Evolutionary conservation across 2,329 filamentous ascomycete species (phyloP).

Genomic region (Pseudocercospora fijiensis): DNA sequence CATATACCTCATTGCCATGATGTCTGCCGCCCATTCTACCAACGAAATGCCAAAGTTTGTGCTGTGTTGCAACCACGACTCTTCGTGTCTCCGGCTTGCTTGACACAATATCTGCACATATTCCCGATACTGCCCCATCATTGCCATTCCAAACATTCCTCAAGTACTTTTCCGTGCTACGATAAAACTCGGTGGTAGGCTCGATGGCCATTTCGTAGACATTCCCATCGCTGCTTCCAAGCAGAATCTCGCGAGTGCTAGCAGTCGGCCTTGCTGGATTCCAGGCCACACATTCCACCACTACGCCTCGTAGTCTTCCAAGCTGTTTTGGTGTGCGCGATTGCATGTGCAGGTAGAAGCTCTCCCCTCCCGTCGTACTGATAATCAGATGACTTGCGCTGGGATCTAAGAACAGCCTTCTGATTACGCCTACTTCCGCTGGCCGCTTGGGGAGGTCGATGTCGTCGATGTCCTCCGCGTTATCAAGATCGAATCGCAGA

Average conservation of each 20-base stretch:
- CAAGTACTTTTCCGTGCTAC: constrained; percentile 89
- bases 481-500: constrained; percentile 88
- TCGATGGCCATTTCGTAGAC: constrained; percentile 96
- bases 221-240: constrained; percentile 90
- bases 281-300: constrained; percentile 90
- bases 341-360: constrained; percentile 96
- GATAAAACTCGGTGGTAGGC: constrained; percentile 89
- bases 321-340: constrained; percentile 83
- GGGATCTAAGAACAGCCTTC: constrained; percentile 94
- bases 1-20: constrained; percentile 73
- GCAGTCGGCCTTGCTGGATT: constrained; percentile 89
- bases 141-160: constrained; percentile 78
- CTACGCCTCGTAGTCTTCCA: constrained; percentile 77
- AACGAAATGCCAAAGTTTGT: constrained; percentile 74
- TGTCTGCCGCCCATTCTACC: constrained; percentile 69
- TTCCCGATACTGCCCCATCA: constrained; percentile 78
- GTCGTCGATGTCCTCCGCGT: constrained; percentile 94
- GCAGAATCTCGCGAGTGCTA: constrained; percentile 87
- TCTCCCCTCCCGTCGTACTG: constrained; percentile 87
- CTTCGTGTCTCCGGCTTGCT: constrained; percentile 70
- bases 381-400: constrained; percentile 93
- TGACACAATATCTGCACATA: constrained; percentile 76
- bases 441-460: constrained; percentile 95
- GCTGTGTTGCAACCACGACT: constrained; percentile 76
- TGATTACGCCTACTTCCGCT: constrained; percentile 86